These are phyloP conservation scores for Asterionellopsis glacialis DNA, from an alignment of 108 stramenopile genomes.

Conservation along the genomic window DNA sequence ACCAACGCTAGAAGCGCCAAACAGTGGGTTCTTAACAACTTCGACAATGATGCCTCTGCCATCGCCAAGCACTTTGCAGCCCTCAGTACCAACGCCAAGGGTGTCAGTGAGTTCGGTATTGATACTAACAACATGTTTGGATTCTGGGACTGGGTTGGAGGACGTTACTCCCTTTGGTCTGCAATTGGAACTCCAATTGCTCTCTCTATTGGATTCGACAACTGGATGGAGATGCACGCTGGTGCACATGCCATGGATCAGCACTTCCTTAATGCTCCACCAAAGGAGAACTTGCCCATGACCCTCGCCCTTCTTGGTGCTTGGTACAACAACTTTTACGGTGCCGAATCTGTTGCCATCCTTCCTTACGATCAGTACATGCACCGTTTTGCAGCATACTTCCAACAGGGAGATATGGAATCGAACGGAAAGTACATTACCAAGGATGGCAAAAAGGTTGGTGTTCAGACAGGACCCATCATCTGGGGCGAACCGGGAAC, in stretches of 20 bases:
- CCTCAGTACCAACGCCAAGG: constrained; percentile 56
- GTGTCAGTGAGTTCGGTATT: constrained; percentile 86
- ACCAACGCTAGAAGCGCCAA: constrained; percentile 94
- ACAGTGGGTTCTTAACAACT: constrained; percentile 78
- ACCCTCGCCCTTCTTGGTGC: constrained; percentile 93
- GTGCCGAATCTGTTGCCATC: constrained; percentile 85
- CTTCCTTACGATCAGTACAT: constrained; percentile 97
- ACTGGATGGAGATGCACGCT: constrained; percentile 89
- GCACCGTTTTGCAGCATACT: constrained; percentile 93
- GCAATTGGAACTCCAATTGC: constrained; percentile 90
- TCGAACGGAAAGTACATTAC: constrained; percentile 95
- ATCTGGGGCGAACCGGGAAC: constrained; percentile 98
- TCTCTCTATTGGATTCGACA: constrained; percentile 86
- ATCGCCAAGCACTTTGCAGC: constrained; percentile 95
- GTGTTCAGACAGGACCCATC: constrained; percentile 72
- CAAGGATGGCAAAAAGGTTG: constrained; percentile 55
- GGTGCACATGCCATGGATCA: constrained; percentile 98
- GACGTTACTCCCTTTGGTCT: constrained; percentile 89
- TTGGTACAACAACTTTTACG: constrained; percentile 98
- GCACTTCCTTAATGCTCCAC: constrained; percentile 91
- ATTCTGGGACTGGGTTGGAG: constrained; percentile 99
- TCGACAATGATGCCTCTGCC: constrained; percentile 58
- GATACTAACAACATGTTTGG: constrained; percentile 94
- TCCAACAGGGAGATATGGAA: constrained; percentile 99
- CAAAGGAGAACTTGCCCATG: constrained; percentile 92